Conservation (phyloP, 495 filamentous ascomycete species). For the Apodospora peruviana region DNA sequence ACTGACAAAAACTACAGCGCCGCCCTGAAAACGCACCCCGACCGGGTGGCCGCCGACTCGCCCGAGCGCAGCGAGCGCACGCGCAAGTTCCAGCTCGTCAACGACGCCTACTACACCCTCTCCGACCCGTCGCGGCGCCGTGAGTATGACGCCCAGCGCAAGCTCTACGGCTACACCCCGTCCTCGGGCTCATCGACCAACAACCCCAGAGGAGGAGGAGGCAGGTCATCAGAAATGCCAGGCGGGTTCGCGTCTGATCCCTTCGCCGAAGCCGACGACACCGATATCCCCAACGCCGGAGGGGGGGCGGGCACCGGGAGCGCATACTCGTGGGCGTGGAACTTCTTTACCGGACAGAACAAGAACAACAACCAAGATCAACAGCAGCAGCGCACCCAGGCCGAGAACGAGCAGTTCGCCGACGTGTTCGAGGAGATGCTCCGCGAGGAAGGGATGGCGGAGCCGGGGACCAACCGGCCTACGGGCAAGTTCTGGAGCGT, state of each 20-base stretch:
- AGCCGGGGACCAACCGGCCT: constrained; percentile 37
- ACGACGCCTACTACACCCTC: constrained; percentile 96
- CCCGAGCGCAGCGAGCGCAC: constrained; percentile 80
- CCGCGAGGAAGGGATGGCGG: constrained; percentile 74
- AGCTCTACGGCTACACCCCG: constrained; percentile 20
- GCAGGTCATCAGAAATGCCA: constrained; percentile 9
- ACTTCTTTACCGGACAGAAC: constrained; percentile 38
- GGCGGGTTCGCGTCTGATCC: constrained; percentile 40
- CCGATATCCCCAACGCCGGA: constrained; percentile 34
- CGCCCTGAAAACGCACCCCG: constrained; percentile 90
- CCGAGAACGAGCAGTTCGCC: constrained; percentile 76
- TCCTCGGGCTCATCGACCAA: constrained; percentile 1
- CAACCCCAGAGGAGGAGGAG: constrained; percentile 5
- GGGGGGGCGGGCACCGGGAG: constrained; percentile 26
- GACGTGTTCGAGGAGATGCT: constrained; percentile 97
- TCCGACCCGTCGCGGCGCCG: constrained; percentile 72
- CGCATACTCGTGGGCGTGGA: constrained; percentile 45
- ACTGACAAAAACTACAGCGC: constrained; percentile 47
- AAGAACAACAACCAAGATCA: constrained; percentile 1
- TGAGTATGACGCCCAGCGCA: constrained; percentile 78
- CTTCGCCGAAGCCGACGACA: constrained; percentile 55
- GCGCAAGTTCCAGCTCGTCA: constrained; percentile 88
- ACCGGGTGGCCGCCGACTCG: constrained; percentile 79
- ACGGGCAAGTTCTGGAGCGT: constrained; percentile 80
- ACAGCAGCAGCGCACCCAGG: constrained; percentile 25